These are phyloP conservation scores for Plectranthus barbatus DNA, from an alignment of 257 asterid genomes.

Conservation along the genomic window DNA sequence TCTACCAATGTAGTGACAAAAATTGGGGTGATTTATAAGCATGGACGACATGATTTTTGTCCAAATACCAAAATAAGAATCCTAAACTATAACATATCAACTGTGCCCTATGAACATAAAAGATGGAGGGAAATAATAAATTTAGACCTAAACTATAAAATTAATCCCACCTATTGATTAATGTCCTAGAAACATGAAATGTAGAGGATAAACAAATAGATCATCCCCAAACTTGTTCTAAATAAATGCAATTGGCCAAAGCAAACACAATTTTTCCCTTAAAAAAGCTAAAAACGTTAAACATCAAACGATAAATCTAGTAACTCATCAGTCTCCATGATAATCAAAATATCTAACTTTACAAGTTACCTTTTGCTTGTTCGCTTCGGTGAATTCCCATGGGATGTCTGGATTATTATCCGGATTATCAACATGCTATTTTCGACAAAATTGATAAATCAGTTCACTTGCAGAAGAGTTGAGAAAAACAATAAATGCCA, in stretches of 20 bases:
- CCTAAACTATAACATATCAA: not conserved
- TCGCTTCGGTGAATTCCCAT: conserved; percentile 67
- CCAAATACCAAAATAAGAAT: not conserved
- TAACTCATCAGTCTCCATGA: no score
- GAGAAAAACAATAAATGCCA: not conserved
- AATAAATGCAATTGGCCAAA: no score
- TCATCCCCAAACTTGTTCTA: no score
- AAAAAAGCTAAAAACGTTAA: no score
- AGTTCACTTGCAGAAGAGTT: not conserved
- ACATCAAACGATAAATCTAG: no score
- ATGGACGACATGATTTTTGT: not conserved
- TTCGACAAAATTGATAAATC: conserved; percentile 1
- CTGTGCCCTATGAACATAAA: not conserved
- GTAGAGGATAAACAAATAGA: not conserved
- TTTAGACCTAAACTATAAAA: no score
- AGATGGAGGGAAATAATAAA: not conserved
- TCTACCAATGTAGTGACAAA: not conserved
- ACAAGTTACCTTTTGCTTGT: conserved; percentile 56
- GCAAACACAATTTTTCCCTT: no score
- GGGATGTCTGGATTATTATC: conserved; percentile 76
- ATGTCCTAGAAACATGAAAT: not conserved
- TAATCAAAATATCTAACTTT: no score
- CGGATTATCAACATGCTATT: conserved; percentile 78
- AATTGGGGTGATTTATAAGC: not conserved
- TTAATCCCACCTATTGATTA: not conserved